Evolutionary conservation across 2,329 filamentous ascomycete species (phyloP).

Genomic region (Ceratocystiopsis brevicomis): DNA sequence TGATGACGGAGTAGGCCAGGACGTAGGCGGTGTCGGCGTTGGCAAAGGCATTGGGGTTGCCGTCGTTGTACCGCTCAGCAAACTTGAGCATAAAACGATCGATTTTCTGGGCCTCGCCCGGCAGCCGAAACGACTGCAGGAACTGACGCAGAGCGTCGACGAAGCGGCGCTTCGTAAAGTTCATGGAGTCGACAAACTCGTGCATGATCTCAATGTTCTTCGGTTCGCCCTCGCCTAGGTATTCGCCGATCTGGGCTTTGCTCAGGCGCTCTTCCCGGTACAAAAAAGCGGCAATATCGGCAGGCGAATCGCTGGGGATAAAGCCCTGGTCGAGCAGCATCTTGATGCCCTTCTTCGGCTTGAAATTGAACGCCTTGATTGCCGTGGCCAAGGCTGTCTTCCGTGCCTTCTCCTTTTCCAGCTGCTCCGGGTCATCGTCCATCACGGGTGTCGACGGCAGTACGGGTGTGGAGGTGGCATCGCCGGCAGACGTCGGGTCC

Average conservation of each 20-base stretch:
- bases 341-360: slow-evolving; percentile 87
- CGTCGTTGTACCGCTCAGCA: slow-evolving; percentile 82
- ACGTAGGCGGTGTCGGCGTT: slow-evolving; percentile 98
- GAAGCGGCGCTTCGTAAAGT: slow-evolving; percentile 79
- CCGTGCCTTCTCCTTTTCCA: slow-evolving; percentile 86
- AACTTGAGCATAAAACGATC: slow-evolving; percentile 99
- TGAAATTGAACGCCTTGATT: slow-evolving; percentile 89
- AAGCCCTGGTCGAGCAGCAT: slow-evolving; percentile 68
- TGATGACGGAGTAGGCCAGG: slow-evolving; percentile 86
- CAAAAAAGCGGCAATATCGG: slow-evolving; percentile 73
- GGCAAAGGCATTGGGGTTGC: slow-evolving; percentile 92
- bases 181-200: slow-evolving; percentile 88
- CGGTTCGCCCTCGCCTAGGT: slow-evolving; percentile 78
- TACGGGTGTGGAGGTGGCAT: slow-evolving; percentile 41
- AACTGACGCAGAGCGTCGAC: slow-evolving; percentile 85
- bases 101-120: slow-evolving; percentile 95
- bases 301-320: slow-evolving; percentile 57
- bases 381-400: slow-evolving; percentile 86
- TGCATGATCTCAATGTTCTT: slow-evolving; percentile 97
- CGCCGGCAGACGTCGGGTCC: slow-evolving; percentile 44
- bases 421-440: slow-evolving; percentile 79
- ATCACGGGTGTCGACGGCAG: slow-evolving; percentile 40
- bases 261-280: slow-evolving; percentile 66
- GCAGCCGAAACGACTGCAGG: slow-evolving; percentile 81
- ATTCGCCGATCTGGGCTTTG: slow-evolving; percentile 86